phyloP scores from a whole-genome alignment of 305 asterid genomes.

The Fraxinus floribunda region DNA sequence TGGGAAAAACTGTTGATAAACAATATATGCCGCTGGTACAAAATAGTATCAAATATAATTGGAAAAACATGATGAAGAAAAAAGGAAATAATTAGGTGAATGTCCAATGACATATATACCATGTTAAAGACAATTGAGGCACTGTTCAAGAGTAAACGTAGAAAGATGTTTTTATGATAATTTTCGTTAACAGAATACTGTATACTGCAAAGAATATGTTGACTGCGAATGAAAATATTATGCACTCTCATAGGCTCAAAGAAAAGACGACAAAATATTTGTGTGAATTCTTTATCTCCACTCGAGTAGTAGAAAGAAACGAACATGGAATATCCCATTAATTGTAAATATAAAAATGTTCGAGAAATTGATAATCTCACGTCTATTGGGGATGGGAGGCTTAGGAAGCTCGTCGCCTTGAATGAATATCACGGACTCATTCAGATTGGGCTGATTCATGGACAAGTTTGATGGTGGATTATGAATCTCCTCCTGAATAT shows the following conservation, averaged over 20 bases:
- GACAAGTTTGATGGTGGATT: conserved; percentile 62
- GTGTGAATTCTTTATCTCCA: background rate
- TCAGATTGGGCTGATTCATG: conserved; percentile 64
- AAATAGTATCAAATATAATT: conserved; percentile 11
- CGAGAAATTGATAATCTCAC: conserved; percentile 38
- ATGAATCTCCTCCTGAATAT: conserved; percentile 70
- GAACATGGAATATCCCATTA: background rate
- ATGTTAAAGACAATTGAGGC: background rate
- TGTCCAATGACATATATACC: background rate
- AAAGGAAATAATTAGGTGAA: background rate
- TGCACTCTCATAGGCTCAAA: background rate
- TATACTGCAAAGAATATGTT: conserved; percentile 31
- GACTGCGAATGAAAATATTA: conserved; percentile 38
- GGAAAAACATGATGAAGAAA: conserved; percentile 22
- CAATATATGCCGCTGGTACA: conserved; percentile 23
- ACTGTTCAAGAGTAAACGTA: conserved; percentile 32
- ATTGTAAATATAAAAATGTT: background rate
- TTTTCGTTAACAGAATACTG: conserved; percentile 31
- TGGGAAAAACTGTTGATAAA: conserved; percentile 40
- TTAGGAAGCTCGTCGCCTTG: conserved; percentile 90
- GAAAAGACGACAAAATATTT: background rate
- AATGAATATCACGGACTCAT: conserved; percentile 56
- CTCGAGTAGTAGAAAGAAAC: no score
- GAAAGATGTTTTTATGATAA: background rate
- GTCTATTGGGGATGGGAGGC: conserved; percentile 87